Conservation (phyloP, 2,329 filamentous ascomycete genomes). For the Botrytis tulipae region DNA sequence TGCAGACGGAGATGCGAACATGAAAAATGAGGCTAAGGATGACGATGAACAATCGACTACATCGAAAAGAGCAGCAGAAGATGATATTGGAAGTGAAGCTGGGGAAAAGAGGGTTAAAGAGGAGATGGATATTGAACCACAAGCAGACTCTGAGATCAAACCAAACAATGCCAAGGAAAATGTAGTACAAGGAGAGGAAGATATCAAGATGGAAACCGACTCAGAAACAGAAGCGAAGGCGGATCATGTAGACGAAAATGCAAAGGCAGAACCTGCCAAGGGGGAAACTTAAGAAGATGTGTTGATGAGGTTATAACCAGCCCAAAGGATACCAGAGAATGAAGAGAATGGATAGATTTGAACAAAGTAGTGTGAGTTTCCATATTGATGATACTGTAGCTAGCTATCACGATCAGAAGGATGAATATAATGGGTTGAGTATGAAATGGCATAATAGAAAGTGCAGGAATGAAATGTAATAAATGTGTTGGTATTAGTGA, state of each 20-base stretch:
- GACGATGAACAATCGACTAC: constrained; percentile 35
- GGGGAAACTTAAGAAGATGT: constrained; percentile 11
- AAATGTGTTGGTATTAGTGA: not conserved
- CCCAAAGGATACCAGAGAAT: not conserved
- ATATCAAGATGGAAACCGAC: not conserved
- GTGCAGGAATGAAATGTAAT: not conserved
- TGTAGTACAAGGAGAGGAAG: not conserved
- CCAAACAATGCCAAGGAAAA: not conserved
- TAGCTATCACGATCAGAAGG: not conserved
- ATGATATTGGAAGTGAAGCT: constrained; percentile 41
- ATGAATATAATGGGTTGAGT: not conserved
- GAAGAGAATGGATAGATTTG: not conserved
- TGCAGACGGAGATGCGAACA: constrained; percentile 29
- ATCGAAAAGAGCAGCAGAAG: constrained; percentile 57
- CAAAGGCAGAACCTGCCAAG: constrained; percentile 25
- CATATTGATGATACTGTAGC: not conserved
- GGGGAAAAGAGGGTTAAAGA: constrained; percentile 20
- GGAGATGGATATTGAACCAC: constrained; percentile 2
- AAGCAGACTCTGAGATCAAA: not conserved
- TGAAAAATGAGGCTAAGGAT: constrained; percentile 31
- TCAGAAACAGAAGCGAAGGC: not conserved
- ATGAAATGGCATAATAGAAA: not conserved
- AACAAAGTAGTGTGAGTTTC: not conserved
- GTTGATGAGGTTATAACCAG: not conserved
- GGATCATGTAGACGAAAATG: not conserved